Conservation (phyloP, 2,329 filamentous ascomycete genomes). For the Rugonectria rugulosa region DNA sequence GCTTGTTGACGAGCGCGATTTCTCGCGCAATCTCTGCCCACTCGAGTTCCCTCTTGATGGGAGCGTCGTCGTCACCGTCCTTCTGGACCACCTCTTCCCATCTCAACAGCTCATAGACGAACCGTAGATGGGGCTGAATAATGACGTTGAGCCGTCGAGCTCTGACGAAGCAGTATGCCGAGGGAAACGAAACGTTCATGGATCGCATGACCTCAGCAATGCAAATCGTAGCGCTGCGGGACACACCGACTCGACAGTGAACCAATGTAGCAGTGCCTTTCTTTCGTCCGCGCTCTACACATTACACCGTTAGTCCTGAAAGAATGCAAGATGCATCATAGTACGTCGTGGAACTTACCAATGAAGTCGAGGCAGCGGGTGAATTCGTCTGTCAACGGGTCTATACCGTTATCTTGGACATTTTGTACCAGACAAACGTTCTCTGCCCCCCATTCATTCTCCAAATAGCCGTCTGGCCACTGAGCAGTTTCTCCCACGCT, state of each 20-base stretch:
- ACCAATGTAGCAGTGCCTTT: conserved; percentile 88
- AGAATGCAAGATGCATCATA: no score
- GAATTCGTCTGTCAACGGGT: conserved; percentile 88
- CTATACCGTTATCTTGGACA: conserved; percentile 96
- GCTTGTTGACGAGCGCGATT: conserved; percentile 94
- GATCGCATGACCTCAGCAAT: conserved; percentile 98
- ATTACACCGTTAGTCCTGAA: no score
- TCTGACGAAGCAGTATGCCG: conserved; percentile 95
- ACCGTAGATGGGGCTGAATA: conserved; percentile 94
- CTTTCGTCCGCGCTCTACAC: conserved; percentile 81
- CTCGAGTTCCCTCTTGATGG: conserved; percentile 79
- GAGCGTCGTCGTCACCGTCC: conserved; percentile 53
- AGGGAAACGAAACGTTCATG: conserved; percentile 81
- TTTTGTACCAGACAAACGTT: conserved; percentile 83
- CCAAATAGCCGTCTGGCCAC: conserved; percentile 76
- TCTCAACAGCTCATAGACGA: conserved; percentile 93
- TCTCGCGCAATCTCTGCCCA: conserved; percentile 90
- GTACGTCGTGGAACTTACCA: no score
- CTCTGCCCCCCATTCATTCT: conserved; percentile 73
- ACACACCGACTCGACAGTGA: conserved; percentile 95
- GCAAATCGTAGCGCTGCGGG: conserved; percentile 93
- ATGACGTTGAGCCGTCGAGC: conserved; percentile 95
- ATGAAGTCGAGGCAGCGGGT: conserved; percentile 89
- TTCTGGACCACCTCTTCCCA: conserved; percentile 84
- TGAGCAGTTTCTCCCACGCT: conserved; percentile 90